Evolutionary conservation across 768 basidiomycete genomes (phyloP), one percentile per base, ranked within the genome.

Genomic region (Termitomyces sp.): DNA sequence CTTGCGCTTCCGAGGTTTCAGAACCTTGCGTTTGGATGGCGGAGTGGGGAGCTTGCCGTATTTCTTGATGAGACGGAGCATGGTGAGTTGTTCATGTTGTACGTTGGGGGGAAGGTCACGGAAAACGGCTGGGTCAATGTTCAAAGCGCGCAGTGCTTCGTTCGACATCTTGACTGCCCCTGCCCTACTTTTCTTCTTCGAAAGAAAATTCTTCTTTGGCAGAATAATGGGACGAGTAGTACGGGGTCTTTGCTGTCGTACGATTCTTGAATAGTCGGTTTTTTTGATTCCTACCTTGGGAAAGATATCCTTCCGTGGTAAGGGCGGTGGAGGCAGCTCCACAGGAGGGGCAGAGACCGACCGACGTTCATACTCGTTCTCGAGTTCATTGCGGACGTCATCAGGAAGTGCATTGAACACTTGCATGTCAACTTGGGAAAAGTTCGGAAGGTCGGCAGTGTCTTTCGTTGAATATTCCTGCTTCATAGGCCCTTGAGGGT

Each of bases 91-190:
- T 62, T 96, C 92, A 48, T 82, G 78, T 64, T 92, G 88, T 42
- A 92, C 65, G 22, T 81, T 77, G 1, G 69, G 68, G 0, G 91
- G 92, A 2, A 98, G 67, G 32, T 69, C 72, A 0, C 68, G 71
- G 61, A 90, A 94, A 6, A 90, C 83, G 7, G 77, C 81, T 0
- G 83, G 83, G 65, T 94, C 93, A 62, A 98, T 81, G 11, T 78
- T 82, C 22, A 94, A 74, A 37, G 77, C 74, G 14, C 63, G 68
- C 40, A 97, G 74, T 62, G 91, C 84, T 2, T 68, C 72, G 17
- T 83, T 77, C 0, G 80, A 68, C 22, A 87, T 73, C 22, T 72
- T 76, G 21, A 80, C 66, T 0, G 70, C 64, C 15, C 71, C 68
- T 22, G 65, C 61, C 22, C 66, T 65, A 40, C 65, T 59, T 51